Evolutionary conservation across 2,329 filamentous ascomycete species (phyloP), one percentile per base, ranked within the genome.

Genomic region (Mollisia scopiformis): DNA sequence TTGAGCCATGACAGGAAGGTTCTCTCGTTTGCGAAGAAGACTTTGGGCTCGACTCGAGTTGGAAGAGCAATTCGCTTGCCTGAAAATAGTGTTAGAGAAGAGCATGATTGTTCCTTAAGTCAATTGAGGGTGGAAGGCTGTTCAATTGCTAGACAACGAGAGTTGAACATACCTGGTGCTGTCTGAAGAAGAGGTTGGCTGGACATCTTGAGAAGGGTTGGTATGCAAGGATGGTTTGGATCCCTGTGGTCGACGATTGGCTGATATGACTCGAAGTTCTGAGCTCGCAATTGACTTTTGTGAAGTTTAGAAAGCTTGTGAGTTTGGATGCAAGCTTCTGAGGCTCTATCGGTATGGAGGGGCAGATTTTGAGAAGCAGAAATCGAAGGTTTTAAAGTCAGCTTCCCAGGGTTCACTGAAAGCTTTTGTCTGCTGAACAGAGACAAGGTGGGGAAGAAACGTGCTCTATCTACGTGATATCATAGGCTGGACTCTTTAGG

Each of bases 1-100:
- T 99, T 99, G 74, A 99, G 91, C 95, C 95, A 99, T 78, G 93
- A 97, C 73, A 99, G 88, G 77, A 99, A 99, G 66, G 95, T 99
- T 66, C 95, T 92, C 81, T 99, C 95, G 84, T 99, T 99, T 80
- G 95, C 95, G 84, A 99, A 99, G 87, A 98, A 99, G 82, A 99
- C 95, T 80, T 99, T 99, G 72, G 95, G 95, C 79, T 99, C 95
- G 78, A 99, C 94, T 69, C 95, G 93, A 62, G 94, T 97, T 60
- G 95, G 95, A 67, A 99, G 92, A 72, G 95, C 94, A 76, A 99
- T 98, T 75, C 94, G 92, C 82, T 99, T 99, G 85, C 94, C 94
- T 97, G 71, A 31, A 43, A 6, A 27, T 10, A 49, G 30, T 28
- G 39, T 65, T 43, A 61, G 62, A 37, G 16, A 50, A 16, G 13